Percentiles rank a stretch among this genome's conserved stretches.
Conservation (phyloP, 805 yeast species). For the Schwanniomyces sp. region DNA sequence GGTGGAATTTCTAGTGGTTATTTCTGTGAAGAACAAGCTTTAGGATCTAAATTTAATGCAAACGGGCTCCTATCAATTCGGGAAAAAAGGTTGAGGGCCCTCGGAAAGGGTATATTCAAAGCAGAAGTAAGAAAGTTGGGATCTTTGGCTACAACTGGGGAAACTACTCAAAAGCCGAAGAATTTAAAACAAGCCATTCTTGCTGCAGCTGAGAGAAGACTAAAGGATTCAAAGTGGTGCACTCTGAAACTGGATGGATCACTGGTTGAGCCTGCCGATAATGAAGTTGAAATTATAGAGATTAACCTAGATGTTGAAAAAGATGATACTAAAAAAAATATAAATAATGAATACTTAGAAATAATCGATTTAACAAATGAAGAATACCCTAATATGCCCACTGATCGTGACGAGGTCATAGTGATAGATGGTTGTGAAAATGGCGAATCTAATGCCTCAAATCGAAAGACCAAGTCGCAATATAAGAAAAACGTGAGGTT, state of each 20-base stretch:
- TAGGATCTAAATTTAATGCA: slow-evolving; percentile 38
- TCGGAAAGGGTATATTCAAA: slow-evolving; percentile 39
- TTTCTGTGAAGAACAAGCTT: slow-evolving; percentile 45
- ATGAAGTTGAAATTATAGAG: slow-evolving; percentile 43
- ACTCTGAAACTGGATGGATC: slow-evolving; percentile 15
- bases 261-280: slow-evolving; percentile 40
- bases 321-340: not conserved
- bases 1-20: slow-evolving; percentile 45
- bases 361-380: slow-evolving; percentile 15
- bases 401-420: slow-evolving; percentile 13
- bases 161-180: slow-evolving; percentile 3
- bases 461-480: not conserved
- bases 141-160: not conserved
- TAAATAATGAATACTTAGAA: slow-evolving; percentile 6
- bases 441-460: not conserved
- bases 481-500: slow-evolving; percentile 3
- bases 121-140: slow-evolving; percentile 39
- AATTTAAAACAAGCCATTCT: slow-evolving; percentile 45
- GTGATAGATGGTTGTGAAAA: slow-evolving; percentile 23
- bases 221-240: slow-evolving; percentile 54
- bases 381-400: slow-evolving; percentile 5
- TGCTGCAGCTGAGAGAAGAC: slow-evolving; percentile 64
- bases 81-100: slow-evolving; percentile 42
- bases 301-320: slow-evolving; percentile 10
- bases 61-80: slow-evolving; percentile 19